These are phyloP conservation scores for Luffa aegyptiaca DNA, from an alignment of 306 rosid genomes.

Conservation along the genomic window DNA sequence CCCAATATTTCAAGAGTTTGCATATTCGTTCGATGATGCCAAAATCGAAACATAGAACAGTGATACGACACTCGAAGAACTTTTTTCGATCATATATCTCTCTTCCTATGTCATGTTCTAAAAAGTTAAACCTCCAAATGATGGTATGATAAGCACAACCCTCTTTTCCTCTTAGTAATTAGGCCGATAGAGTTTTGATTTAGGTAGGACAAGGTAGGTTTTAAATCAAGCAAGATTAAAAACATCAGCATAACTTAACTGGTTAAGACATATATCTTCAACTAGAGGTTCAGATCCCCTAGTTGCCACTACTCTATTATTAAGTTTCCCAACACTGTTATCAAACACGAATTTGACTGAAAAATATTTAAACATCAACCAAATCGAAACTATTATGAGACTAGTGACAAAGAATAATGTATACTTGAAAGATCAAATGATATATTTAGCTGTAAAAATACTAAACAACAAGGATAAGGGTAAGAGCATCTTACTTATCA, in stretches of 20 bases:
- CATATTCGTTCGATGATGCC: background rate
- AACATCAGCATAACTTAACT: background rate
- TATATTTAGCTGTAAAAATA: background rate
- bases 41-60: background rate
- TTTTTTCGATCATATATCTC: background rate
- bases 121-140: background rate
- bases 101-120: background rate
- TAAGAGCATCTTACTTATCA: conserved; percentile 1
- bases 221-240: background rate
- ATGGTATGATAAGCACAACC: background rate
- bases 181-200: background rate
- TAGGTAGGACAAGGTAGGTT: background rate
- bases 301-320: background rate
- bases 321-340: background rate
- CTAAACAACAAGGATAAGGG: background rate
- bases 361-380: background rate
- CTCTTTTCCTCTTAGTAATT: background rate
- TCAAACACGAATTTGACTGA: background rate
- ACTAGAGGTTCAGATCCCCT: too few species aligned
- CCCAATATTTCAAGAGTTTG: background rate
- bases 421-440: background rate
- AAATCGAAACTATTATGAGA: background rate
- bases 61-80: background rate
- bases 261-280: too few species aligned
- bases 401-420: background rate